Conservation (phyloP, 2,329 filamentous ascomycete species). For the Colletotrichum sp. region DNA sequence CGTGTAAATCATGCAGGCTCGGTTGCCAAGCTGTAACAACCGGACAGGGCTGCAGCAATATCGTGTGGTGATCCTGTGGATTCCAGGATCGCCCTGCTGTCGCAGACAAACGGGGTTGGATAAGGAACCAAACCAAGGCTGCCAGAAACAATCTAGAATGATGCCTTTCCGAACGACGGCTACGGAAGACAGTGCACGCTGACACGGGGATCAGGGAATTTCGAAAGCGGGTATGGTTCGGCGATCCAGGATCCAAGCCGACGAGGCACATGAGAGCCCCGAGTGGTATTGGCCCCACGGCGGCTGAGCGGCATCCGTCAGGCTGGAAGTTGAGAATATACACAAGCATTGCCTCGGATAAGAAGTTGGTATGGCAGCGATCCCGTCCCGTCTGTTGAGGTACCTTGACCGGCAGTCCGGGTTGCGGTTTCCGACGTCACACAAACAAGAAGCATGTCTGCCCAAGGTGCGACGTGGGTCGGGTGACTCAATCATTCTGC, state of each 20-base stretch:
- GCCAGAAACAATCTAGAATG: background rate
- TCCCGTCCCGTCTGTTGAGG: background rate
- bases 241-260: background rate
- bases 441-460: constrained; percentile 7
- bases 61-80: constrained; percentile 3
- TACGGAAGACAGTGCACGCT: background rate
- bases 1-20: constrained; percentile 1
- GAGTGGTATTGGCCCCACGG: background rate
- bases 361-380: background rate
- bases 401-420: background rate
- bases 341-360: background rate
- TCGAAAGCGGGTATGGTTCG: background rate
- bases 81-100: background rate
- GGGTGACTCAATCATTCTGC: background rate
- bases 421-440: background rate
- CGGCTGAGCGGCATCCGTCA: background rate
- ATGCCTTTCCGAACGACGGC: background rate
- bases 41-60: constrained; percentile 14
- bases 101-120: background rate
- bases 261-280: background rate
- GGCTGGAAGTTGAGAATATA: background rate
- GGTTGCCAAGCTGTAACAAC: constrained; percentile 11
- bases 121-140: background rate
- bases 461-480: background rate
- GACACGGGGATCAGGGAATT: background rate